Evolutionary conservation across 176 grass and related monocot species (phyloP), one percentile per base, ranked within the genome.

Genomic region (Eremochloa ophiuroides): DNA sequence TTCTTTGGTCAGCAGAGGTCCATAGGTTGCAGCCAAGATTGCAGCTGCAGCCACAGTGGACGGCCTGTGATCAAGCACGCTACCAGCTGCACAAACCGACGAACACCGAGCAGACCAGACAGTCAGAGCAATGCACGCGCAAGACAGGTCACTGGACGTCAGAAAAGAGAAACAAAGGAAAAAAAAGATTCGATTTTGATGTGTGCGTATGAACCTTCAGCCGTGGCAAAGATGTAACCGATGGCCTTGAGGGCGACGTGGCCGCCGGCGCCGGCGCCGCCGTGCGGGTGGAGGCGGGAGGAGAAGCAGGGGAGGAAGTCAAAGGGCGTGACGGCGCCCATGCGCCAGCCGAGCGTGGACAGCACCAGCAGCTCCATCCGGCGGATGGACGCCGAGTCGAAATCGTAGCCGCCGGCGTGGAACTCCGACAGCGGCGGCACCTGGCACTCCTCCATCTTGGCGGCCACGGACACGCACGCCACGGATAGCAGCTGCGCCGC

Each of bases 281-380:
- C 81, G 51, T 80, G 82, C 15, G 55, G 88, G 80, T 90, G 78
- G 35, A 93, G 68, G 14, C 85, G 63, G 27, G 88, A 93, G 11
- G 82, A 44, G 60, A 93, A 88, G 73, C 85, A 93, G 68, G 83
- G 69, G 75, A 93, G 88, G 78, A 91, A 98, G 35, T 98, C 96
- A n/a, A 98, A 95, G 2, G 96, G 96, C 65, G 96, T 95, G 43
- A 95, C 89, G 63, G 71, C 89, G 75, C 71, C 82, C 93, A 95
- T 88, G 69, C 93, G 90, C 96, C 96, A 98, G 18, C 91, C 90
- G 59, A 98, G 85, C 2, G 96, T 98, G n/a, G 84, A 91, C 55
- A 98, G 73, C 20, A 98, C 88, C 63, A 98, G 91, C 58, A 98
- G 90, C 75, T 98, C 96, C 96, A 98, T 98, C 74, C 93, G 75